Evolutionary conservation across 148 eudicot genomes (phyloP).

Genomic region (Talinum fruticosum): DNA sequence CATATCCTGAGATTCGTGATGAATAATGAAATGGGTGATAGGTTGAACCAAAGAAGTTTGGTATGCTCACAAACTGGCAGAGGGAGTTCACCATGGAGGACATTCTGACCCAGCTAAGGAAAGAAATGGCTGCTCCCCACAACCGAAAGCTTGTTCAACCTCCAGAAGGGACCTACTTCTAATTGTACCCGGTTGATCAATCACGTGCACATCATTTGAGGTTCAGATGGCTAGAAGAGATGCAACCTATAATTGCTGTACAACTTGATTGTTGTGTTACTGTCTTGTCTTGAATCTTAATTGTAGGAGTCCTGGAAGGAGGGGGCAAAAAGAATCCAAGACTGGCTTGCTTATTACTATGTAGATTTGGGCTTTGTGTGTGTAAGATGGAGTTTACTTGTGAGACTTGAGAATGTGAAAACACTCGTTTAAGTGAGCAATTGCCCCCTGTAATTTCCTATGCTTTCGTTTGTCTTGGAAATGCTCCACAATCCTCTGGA

Average conservation of each 20-base stretch:
- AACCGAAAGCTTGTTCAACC: slow-evolving; percentile 61
- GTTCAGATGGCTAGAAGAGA: not conserved
- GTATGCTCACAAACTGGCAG: slow-evolving; percentile 52
- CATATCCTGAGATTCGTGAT: not conserved
- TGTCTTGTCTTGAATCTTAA: not conserved
- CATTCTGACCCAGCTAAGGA: slow-evolving; percentile 48
- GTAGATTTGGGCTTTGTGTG: not conserved
- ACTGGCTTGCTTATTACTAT: not conserved
- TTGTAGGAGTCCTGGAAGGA: not conserved
- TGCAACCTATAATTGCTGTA: not conserved
- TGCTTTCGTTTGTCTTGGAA: not conserved
- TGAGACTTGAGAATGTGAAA: not conserved
- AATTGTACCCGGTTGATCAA: not conserved
- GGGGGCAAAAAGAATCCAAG: not conserved
- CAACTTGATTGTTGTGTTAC: not conserved
- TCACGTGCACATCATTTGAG: not conserved
- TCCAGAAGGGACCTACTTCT: slow-evolving; percentile 54
- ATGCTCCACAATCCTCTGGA: too few species aligned
- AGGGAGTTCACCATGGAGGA: slow-evolving; percentile 63
- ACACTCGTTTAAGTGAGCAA: not conserved
- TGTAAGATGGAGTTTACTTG: not conserved
- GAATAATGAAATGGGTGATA: slow-evolving; percentile 10
- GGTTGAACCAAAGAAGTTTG: slow-evolving; percentile 57
- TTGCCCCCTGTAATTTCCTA: not conserved
- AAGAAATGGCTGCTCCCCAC: slow-evolving; percentile 52